A percentile compares a stretch with the other conserved stretches of the same genome.
Evolutionary conservation across 225 moss, liverwort and hornwort species (phyloP).

Genomic region (Climacium dendroides): DNA sequence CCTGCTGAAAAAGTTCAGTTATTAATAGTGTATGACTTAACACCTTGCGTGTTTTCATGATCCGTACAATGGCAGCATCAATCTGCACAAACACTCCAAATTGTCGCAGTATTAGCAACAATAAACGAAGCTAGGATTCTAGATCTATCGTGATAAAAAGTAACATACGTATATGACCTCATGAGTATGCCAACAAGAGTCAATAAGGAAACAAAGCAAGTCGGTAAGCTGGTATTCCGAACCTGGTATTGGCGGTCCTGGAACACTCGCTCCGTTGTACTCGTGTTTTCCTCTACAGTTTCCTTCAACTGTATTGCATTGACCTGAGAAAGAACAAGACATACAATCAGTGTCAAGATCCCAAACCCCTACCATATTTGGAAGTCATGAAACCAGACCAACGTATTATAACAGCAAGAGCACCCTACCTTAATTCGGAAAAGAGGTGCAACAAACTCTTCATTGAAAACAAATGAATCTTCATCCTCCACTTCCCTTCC

Average conservation of each 20-base stretch:
- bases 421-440: constrained; percentile 84
- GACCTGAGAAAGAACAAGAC: constrained; percentile 31
- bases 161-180: neutral
- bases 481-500: constrained; percentile 95
- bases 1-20: constrained; percentile 61
- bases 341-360: neutral
- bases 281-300: constrained; percentile 94
- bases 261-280: constrained; percentile 96
- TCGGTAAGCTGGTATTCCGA: neutral
- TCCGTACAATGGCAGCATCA: constrained; percentile 58
- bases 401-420: neutral
- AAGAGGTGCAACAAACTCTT: constrained; percentile 88
- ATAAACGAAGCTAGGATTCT: neutral
- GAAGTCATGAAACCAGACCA: neutral
- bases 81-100: constrained; percentile 12
- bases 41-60: constrained; percentile 67
- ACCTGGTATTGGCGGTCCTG: constrained; percentile 99
- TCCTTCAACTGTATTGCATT: constrained; percentile 98
- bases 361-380: neutral
- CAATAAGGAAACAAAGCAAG: neutral
- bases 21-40: constrained; percentile 59
- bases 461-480: constrained; percentile 84
- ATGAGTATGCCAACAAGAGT: neutral
- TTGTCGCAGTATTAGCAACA: neutral
- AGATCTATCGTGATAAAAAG: neutral